A percentile compares a stretch with the other conserved stretches of the same genome.
Conservation (phyloP, 352 stramenopile species). For the Globisporangium abappressorium region DNA sequence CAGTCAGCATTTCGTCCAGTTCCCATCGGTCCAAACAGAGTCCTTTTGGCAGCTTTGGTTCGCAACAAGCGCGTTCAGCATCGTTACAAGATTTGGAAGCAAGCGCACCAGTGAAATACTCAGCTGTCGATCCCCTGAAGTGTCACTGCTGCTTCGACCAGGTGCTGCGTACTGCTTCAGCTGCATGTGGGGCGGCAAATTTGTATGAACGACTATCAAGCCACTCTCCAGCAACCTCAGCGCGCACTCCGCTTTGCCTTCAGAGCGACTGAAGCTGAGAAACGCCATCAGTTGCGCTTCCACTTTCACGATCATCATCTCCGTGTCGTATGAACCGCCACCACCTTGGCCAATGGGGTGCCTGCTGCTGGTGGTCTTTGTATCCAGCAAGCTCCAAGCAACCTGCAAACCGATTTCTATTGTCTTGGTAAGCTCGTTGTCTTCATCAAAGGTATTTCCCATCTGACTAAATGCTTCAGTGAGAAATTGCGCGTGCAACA, state of each 20-base stretch:
- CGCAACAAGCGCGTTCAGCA: neutral
- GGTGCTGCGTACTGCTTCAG: neutral
- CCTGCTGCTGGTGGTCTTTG: neutral
- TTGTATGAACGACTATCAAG: constrained; percentile 16
- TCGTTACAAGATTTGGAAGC: constrained; percentile 28
- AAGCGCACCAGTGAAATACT: constrained; percentile 44
- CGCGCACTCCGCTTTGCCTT: neutral
- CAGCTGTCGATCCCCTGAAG: constrained; percentile 47
- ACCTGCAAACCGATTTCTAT: neutral
- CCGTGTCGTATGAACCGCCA: constrained; percentile 6
- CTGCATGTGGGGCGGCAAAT: constrained; percentile 21
- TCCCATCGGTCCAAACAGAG: neutral
- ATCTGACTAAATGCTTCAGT: neutral
- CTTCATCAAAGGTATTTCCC: neutral
- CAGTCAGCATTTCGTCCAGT: constrained; percentile 27
- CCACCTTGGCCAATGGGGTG: neutral
- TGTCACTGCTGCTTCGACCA: neutral
- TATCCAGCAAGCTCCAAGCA: neutral
- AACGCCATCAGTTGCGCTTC: constrained; percentile 32
- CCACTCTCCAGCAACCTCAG: constrained; percentile 24
- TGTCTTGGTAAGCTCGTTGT: neutral
- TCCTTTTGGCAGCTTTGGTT: neutral
- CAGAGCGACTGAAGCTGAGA: constrained; percentile 2
- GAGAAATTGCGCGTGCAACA: constrained; percentile 44
- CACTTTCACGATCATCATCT: constrained; percentile 21